These are phyloP conservation scores for Puccinia polysora DNA, from an alignment of 1,284 basidiomycete species.

Conservation along the genomic window DNA sequence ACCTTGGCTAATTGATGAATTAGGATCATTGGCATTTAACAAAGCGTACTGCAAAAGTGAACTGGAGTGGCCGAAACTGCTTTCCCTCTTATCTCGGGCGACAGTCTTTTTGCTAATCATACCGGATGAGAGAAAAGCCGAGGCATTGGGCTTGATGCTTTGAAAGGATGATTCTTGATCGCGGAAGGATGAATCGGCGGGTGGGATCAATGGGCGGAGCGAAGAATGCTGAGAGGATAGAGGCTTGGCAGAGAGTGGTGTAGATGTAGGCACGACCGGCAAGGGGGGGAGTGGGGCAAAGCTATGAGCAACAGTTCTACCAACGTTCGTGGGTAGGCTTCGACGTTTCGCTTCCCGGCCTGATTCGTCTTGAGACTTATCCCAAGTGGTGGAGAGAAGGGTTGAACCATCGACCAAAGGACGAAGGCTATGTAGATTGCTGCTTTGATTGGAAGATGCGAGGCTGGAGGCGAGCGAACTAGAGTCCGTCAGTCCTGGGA, in stretches of 20 bases:
- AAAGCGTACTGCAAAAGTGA: constrained; percentile 24
- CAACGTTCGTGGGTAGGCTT: constrained; percentile 36
- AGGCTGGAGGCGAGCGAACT: constrained; percentile 42
- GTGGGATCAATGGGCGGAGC: background rate
- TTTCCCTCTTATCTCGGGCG: constrained; percentile 9
- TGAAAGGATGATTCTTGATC: constrained; percentile 32
- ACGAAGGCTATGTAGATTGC: background rate
- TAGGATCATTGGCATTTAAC: background rate
- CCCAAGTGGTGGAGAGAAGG: constrained; percentile 16
- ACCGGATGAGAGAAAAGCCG: constrained; percentile 36
- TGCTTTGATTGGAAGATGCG: constrained; percentile 34
- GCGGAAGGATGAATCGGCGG: constrained; percentile 20
- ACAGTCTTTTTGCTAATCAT: constrained; percentile 25
- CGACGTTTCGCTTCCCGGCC: constrained; percentile 38
- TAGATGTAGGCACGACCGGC: background rate
- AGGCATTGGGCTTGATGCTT: constrained; percentile 38
- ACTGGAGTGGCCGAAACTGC: constrained; percentile 11
- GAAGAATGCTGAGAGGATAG: constrained; percentile 6
- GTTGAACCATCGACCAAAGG: background rate
- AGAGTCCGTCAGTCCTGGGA: constrained; percentile 40
- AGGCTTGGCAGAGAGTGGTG: constrained; percentile 5
- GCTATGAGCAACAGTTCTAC: background rate
- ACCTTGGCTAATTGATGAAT: background rate
- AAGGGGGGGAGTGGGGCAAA: constrained; percentile 4
- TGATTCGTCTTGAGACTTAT: constrained; percentile 7